phyloP scores from a whole-genome alignment of 257 asterid species.

The Solanum pinnatisectum region DNA sequence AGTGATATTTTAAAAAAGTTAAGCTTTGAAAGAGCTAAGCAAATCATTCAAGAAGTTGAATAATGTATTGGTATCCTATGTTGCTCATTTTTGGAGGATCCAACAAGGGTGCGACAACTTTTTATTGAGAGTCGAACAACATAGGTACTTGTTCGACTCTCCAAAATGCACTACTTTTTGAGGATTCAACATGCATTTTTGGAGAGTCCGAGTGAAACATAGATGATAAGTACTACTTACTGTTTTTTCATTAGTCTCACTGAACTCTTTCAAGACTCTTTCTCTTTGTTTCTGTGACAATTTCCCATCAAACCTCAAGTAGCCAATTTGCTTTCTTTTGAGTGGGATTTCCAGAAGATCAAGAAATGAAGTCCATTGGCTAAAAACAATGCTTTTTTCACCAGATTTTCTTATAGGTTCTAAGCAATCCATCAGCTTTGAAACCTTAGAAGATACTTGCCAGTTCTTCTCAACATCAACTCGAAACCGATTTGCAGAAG shows the following conservation, averaged over 20 bases:
- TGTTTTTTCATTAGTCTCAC: constrained; percentile 47
- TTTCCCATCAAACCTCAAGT: constrained; percentile 76
- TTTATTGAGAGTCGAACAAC: neutral
- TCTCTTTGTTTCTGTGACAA: constrained; percentile 56
- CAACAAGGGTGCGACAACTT: neutral
- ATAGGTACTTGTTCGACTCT: neutral
- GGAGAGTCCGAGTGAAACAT: neutral
- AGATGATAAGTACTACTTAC: constrained; percentile 17
- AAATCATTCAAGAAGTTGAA: neutral
- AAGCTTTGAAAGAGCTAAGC: neutral
- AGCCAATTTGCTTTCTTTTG: constrained; percentile 30
- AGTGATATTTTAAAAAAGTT: neutral
- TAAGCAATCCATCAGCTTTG: constrained; percentile 52
- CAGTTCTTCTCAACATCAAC: constrained; percentile 60
- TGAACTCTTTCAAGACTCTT: constrained; percentile 64
- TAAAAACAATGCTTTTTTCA: constrained; percentile 74
- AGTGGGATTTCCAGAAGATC: constrained; percentile 71
- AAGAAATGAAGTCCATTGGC: constrained; percentile 82
- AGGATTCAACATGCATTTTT: neutral
- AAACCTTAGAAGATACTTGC: constrained; percentile 69
- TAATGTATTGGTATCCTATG: neutral
- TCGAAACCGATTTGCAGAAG: constrained; percentile 44
- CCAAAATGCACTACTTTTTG: neutral
- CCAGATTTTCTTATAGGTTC: constrained; percentile 24
- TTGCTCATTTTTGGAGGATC: neutral